Evolutionary conservation across 441 rosid genomes (phyloP).

Genomic region (Populus hybrid): DNA sequence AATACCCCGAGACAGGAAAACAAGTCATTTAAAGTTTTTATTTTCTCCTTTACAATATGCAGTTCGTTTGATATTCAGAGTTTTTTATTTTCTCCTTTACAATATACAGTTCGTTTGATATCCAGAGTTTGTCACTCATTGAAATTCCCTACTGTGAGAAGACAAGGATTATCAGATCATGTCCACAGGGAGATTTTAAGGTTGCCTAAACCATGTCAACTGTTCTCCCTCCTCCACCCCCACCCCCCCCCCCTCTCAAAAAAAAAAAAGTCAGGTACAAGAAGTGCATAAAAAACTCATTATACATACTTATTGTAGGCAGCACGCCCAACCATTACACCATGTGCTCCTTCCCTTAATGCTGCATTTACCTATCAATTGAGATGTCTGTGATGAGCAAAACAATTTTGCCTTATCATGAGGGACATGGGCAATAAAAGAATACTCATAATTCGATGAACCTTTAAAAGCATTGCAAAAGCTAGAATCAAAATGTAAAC

Average conservation of each 20-base stretch:
- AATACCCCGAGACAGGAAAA: not conserved
- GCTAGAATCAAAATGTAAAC: not conserved
- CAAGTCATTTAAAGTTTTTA: not conserved
- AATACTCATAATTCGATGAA: not conserved
- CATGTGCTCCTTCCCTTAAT: constrained; percentile 80
- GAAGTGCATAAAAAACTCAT: not conserved
- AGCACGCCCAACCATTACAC: constrained; percentile 97
- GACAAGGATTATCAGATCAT: not conserved
- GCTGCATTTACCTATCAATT: constrained; percentile 70
- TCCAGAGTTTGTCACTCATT: not conserved
- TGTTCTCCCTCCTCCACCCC: not conserved
- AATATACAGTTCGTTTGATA: not conserved
- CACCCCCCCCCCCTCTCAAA: no score
- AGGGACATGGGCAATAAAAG: not conserved
- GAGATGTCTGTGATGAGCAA: constrained; percentile 20
- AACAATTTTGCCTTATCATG: not conserved
- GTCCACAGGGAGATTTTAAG: not conserved
- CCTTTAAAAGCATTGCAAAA: not conserved
- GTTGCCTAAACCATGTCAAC: no score
- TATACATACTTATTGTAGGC: constrained; percentile 74
- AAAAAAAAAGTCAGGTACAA: not conserved
- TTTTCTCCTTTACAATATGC: not conserved
- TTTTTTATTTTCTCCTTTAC: not conserved
- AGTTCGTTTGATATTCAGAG: not conserved
- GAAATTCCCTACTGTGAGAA: not conserved